A percentile compares a stretch with the other conserved stretches of the same genome.
Evolutionary conservation across 768 basidiomycete genomes (phyloP).

Genomic region (Boletus reticulatus): DNA sequence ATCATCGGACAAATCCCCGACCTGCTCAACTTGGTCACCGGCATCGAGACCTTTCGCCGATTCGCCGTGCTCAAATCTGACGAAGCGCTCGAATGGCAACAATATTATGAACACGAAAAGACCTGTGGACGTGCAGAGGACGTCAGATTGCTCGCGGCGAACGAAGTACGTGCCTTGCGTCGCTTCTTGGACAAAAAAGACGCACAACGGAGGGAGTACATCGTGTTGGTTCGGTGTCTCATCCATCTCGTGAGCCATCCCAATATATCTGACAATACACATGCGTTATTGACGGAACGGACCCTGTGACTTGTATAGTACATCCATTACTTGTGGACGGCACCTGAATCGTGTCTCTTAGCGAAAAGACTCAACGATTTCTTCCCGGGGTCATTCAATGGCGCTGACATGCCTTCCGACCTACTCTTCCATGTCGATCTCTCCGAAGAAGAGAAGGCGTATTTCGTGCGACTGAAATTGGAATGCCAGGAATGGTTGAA

Average conservation of each 20-base stretch:
- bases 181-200: slow-evolving; percentile 11
- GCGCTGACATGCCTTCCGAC: slow-evolving; percentile 11
- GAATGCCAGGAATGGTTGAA: slow-evolving; percentile 22
- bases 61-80: slow-evolving; percentile 14
- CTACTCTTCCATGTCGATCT: slow-evolving; percentile 25
- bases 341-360: slow-evolving; percentile 27
- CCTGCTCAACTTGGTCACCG: slow-evolving; percentile 23
- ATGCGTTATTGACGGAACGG: neutral
- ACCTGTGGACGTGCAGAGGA: neutral
- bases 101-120: slow-evolving; percentile 17
- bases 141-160: slow-evolving; percentile 17
- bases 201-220: slow-evolving; percentile 21
- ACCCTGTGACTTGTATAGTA: slow-evolving; percentile 13
- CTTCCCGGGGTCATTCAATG: slow-evolving; percentile 27
- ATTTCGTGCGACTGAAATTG: slow-evolving; percentile 13
- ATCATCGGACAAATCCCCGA: slow-evolving; percentile 32
- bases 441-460: slow-evolving; percentile 20
- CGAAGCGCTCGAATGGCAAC: slow-evolving; percentile 27
- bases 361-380: slow-evolving; percentile 21
- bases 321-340: slow-evolving; percentile 28
- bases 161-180: slow-evolving; percentile 13
- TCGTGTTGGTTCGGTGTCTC: slow-evolving; percentile 21
- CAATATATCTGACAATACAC: neutral
- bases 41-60: slow-evolving; percentile 23
- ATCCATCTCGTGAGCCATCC: slow-evolving; percentile 16